These are phyloP conservation scores for Pueraria montana DNA, from an alignment of 306 rosid genomes.

Conservation along the genomic window DNA sequence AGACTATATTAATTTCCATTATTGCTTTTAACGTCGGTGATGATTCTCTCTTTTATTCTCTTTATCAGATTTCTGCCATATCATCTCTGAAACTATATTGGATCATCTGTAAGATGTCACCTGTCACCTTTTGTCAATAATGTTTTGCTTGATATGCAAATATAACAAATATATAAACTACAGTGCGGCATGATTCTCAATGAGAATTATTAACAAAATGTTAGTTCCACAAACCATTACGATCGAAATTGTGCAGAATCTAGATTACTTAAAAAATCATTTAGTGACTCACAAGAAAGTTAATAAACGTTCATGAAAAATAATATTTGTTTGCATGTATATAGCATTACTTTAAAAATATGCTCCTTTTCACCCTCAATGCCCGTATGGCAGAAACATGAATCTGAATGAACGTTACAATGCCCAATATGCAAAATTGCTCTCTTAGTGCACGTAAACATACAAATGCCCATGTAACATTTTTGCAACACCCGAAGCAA, in stretches of 20 bases:
- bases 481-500: too few relatives aligned
- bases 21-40: constrained; percentile 34
- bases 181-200: constrained; percentile 14
- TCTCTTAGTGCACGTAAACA: too few relatives aligned
- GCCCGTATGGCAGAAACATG: too few relatives aligned
- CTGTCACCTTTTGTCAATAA: not conserved
- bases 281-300: not conserved
- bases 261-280: not conserved
- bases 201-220: not conserved
- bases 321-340: not conserved
- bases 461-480: too few relatives aligned
- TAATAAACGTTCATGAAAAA: not conserved
- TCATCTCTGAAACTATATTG: constrained; percentile 24
- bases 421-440: too few relatives aligned
- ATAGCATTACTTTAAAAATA: not conserved
- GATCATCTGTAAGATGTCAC: constrained; percentile 3
- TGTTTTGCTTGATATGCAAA: not conserved
- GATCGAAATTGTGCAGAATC: constrained; percentile 35
- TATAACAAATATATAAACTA: not conserved
- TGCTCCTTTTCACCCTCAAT: too few relatives aligned
- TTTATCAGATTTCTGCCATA: not conserved
- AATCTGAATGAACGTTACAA: too few relatives aligned
- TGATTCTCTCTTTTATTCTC: not conserved
- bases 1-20: constrained; percentile 11
- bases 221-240: constrained; percentile 29